phyloP scores from a whole-genome alignment of 2,329 filamentous ascomycete species.

The Colletotrichum tropicale region DNA sequence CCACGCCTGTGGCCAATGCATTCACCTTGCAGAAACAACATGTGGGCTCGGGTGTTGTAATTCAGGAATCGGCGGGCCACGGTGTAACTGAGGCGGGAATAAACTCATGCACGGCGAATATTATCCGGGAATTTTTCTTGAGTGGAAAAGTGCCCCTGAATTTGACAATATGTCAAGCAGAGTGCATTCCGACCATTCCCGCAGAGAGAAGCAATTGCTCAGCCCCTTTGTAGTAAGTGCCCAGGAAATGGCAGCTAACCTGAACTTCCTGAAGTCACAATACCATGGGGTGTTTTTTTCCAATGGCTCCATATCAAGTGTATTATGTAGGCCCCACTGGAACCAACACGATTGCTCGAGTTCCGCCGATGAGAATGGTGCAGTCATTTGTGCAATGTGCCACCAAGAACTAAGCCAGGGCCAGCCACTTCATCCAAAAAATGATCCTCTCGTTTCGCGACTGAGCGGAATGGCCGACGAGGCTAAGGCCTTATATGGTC shows the following conservation, averaged over 20 bases:
- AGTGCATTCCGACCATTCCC: background rate
- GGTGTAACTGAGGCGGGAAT: slow-evolving; percentile 26
- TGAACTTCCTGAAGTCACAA: too few species aligned
- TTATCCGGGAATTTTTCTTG: background rate
- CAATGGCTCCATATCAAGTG: too few species aligned
- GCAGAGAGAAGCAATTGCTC: background rate
- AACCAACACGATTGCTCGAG: too few species aligned
- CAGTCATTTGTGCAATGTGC: background rate
- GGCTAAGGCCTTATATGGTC: too few species aligned
- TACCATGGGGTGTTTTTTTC: too few species aligned
- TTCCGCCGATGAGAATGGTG: too few species aligned
- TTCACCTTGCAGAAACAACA: slow-evolving; percentile 17
- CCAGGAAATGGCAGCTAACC: too few species aligned
- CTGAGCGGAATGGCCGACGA: background rate
- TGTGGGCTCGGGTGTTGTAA: background rate
- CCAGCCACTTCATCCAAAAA: background rate
- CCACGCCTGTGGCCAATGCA: slow-evolving; percentile 41
- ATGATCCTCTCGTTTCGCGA: background rate
- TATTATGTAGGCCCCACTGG: too few species aligned
- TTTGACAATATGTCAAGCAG: background rate
- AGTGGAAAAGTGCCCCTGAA: background rate
- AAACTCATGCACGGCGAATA: slow-evolving; percentile 18
- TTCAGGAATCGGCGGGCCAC: background rate
- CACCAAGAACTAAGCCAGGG: background rate
- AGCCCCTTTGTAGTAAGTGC: background rate